Evolutionary conservation across 768 basidiomycete species (phyloP).

Genomic region (Termitomyces sp.): DNA sequence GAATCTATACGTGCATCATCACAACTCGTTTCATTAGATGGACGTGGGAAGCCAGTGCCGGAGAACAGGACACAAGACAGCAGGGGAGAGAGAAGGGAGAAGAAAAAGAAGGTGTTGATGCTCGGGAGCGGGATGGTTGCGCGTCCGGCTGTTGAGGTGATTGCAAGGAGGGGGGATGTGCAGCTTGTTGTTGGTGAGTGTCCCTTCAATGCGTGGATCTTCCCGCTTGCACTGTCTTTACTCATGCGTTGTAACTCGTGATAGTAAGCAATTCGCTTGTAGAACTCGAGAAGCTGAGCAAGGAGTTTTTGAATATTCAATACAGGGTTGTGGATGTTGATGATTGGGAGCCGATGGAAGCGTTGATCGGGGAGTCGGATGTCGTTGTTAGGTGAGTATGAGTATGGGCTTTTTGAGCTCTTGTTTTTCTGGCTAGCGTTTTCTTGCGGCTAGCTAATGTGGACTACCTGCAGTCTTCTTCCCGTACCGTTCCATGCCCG

Average conservation of each 20-base stretch:
- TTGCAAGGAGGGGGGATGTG: conserved; percentile 60
- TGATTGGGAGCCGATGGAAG: conserved; percentile 40
- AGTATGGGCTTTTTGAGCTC: neutral
- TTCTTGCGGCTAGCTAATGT: neutral
- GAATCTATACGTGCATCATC: too few relatives aligned
- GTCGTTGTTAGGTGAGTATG: conserved; percentile 75
- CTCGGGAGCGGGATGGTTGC: conserved; percentile 97
- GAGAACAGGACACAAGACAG: too few relatives aligned
- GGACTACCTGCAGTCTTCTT: conserved; percentile 54
- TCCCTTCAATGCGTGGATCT: neutral
- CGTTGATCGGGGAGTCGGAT: conserved; percentile 63
- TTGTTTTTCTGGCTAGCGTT: too few relatives aligned
- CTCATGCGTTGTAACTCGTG: neutral
- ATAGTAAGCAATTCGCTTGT: conserved; percentile 69
- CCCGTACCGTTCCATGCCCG: conserved; percentile 71
- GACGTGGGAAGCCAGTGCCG: too few relatives aligned
- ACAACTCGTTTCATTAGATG: too few relatives aligned
- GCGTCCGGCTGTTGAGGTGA: conserved; percentile 77
- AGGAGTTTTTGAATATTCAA: conserved; percentile 46
- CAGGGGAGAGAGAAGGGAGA: neutral
- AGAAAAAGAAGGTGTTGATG: conserved; percentile 68
- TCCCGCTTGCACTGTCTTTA: neutral
- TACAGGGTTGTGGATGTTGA: conserved; percentile 59
- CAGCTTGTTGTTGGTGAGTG: conserved; percentile 69
- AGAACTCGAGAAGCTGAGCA: conserved; percentile 53